These are phyloP conservation scores for Mimosa bimucronata DNA, from an alignment of 306 rosid genomes.

Conservation along the genomic window DNA sequence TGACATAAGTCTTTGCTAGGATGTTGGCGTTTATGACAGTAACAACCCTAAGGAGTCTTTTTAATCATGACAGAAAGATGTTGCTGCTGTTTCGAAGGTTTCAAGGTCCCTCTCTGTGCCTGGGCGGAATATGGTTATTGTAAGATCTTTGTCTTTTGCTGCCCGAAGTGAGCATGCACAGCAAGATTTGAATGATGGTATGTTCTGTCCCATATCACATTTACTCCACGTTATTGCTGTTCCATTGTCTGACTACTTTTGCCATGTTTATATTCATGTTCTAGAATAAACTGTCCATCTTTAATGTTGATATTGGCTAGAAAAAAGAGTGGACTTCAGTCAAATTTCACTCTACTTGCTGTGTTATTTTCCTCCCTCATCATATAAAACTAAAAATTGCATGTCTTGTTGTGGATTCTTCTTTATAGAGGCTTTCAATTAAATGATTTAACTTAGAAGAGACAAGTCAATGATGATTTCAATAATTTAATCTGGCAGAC, in stretches of 20 bases:
- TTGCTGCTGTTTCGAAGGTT: constrained; percentile 53
- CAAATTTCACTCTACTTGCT: not conserved
- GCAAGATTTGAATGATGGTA: constrained; percentile 71
- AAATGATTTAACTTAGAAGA: constrained; percentile 9
- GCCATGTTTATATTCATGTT: constrained; percentile 11
- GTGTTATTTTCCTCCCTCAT: constrained; percentile 7
- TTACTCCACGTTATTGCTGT: constrained; percentile 25
- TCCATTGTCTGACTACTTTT: constrained; percentile 19
- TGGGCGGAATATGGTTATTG: constrained; percentile 70
- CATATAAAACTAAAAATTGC: not conserved
- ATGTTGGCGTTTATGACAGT: not conserved
- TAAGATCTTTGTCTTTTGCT: constrained; percentile 80
- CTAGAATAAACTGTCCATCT: constrained; percentile 25
- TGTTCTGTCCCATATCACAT: constrained; percentile 22
- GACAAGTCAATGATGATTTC: not conserved
- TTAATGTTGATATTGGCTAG: constrained; percentile 19
- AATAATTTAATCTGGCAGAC: not conserved
- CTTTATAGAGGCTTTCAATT: constrained; percentile 6
- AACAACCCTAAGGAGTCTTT: constrained; percentile 4
- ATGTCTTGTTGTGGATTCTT: constrained; percentile 10
- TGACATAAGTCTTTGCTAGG: constrained; percentile 29
- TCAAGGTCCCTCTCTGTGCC: constrained; percentile 93
- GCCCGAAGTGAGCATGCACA: constrained; percentile 50
- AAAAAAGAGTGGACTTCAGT: constrained; percentile 6
- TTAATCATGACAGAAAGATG: constrained; percentile 71